These are phyloP conservation scores for Colletotrichum melonis DNA, from an alignment of 2,329 filamentous ascomycete genomes.

Conservation along the genomic window DNA sequence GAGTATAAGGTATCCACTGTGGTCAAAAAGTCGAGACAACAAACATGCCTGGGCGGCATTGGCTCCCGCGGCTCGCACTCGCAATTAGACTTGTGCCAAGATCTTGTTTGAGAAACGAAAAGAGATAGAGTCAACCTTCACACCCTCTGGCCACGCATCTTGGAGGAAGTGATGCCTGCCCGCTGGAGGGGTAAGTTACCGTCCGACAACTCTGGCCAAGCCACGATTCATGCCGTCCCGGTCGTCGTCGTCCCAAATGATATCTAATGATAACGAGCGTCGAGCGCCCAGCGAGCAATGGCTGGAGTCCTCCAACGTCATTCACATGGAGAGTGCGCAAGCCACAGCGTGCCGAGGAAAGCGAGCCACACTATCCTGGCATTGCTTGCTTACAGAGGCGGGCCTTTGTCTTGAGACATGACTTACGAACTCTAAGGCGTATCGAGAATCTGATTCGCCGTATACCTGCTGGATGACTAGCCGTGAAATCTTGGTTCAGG, in stretches of 20 bases:
- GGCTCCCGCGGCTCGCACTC: neutral
- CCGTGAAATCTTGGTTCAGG: neutral
- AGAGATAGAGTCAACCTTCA: neutral
- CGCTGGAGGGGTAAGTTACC: neutral
- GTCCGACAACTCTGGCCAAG: neutral
- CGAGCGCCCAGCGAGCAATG: neutral
- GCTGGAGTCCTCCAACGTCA: neutral
- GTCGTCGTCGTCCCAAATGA: neutral
- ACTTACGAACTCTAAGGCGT: slow-evolving; percentile 15
- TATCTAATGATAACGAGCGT: too few relatives aligned
- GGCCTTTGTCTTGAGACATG: slow-evolving; percentile 22
- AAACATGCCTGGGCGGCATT: neutral
- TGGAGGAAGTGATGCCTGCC: neutral
- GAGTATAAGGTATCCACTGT: neutral
- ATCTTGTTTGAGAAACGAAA: neutral
- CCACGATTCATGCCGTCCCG: slow-evolving; percentile 13
- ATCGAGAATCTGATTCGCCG: neutral
- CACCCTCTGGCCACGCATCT: too few relatives aligned
- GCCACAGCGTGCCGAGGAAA: slow-evolving; percentile 10
- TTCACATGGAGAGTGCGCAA: slow-evolving; percentile 18
- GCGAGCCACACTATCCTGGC: slow-evolving; percentile 11
- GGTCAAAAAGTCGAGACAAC: neutral
- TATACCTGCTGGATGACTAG: neutral
- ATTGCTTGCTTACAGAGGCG: slow-evolving; percentile 17
- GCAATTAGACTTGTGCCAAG: neutral